Percentiles rank a stretch among this genome's conserved stretches.
Evolutionary conservation across 257 asterid genomes (phyloP).

Genomic region (Linaria vulgaris): DNA sequence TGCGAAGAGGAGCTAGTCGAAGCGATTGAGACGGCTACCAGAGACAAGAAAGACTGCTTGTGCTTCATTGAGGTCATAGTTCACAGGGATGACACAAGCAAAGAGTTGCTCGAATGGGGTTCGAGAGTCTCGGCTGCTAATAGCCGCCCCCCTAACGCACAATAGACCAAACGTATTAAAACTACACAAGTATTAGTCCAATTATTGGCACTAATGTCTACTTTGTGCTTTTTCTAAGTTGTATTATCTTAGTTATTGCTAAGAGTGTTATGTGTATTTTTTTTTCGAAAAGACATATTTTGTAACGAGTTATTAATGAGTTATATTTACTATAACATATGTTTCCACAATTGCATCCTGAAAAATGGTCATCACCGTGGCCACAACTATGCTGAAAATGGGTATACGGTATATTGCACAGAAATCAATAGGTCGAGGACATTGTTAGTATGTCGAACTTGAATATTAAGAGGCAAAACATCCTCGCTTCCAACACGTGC

Average conservation of each 20-base stretch:
- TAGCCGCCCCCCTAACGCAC: conserved; percentile 15
- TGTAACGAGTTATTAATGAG: too few species aligned
- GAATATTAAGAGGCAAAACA: too few species aligned
- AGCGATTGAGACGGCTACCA: not conserved
- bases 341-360: too few species aligned
- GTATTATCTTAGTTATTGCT: not conserved
- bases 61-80: conserved; percentile 14
- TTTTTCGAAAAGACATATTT: too few species aligned
- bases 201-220: not conserved
- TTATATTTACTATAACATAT: too few species aligned
- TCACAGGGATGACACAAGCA: conserved; percentile 13
- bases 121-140: conserved; percentile 4
- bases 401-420: too few species aligned
- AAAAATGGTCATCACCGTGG: too few species aligned
- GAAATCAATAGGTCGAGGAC: too few species aligned
- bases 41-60: conserved; percentile 3
- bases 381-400: too few species aligned
- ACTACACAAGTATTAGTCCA: not conserved
- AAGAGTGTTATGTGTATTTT: too few species aligned
- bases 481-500: too few species aligned
- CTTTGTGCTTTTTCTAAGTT: not conserved
- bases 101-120: conserved; percentile 19
- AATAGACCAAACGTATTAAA: not conserved
- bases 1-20: not conserved
- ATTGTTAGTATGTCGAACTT: too few species aligned